Base-by-base conservation (phyloP, 1,139 yeast species). In the Scheffersomyces cryptocercus region DNA sequence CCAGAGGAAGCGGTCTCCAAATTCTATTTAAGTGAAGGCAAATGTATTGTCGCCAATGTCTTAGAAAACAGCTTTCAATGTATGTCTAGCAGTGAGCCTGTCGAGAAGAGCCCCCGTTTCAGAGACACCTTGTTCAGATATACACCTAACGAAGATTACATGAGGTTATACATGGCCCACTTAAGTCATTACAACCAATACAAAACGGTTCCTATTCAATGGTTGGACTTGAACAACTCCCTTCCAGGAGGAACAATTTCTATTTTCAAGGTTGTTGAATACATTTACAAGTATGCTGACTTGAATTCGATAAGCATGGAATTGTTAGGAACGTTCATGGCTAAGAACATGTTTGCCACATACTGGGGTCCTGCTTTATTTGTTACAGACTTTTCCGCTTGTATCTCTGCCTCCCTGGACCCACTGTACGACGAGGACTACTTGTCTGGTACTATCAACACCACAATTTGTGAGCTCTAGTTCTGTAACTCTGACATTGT, bases 341-440 rank as follows among this genome's bases (percentile, higher is more conserved):
- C 46, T 8, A 30, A 30, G 11, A 33, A 39, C 35, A 11, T 38
- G 8, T 45, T 45, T 13, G 45, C 44, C 9, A 42, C 48, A 9
- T 33, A 45, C 28, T 45, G 48, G 48, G 48, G 48, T 6, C 39
- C 39, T 32, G 45, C 37, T n/a, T 39, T 45, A 13, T 42, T 29
- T 16, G 48, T 45, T n/a, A 32, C 32, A 10, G 48, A 45, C 20
- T 35, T 45, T 10, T 37, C 46, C 6, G 40, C 36, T n/a, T 42
- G 46, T 36, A 30, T 45, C 14, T 29, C 29, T 9, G 48, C 43
- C 6, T 40, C 48, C 9, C 20, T 39, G n/a, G 45, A 45, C 28
- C 48, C 48, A 3, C 33, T 12, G 12, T 42, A 24, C 28, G 48
- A 45, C 15, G 24, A 11, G 13, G 37, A 30, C 5, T 40, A 38